Evolutionary conservation across 2,329 filamentous ascomycete genomes (phyloP), one percentile per base, ranked within the genome.

Genomic region (Arthroderma sp.): DNA sequence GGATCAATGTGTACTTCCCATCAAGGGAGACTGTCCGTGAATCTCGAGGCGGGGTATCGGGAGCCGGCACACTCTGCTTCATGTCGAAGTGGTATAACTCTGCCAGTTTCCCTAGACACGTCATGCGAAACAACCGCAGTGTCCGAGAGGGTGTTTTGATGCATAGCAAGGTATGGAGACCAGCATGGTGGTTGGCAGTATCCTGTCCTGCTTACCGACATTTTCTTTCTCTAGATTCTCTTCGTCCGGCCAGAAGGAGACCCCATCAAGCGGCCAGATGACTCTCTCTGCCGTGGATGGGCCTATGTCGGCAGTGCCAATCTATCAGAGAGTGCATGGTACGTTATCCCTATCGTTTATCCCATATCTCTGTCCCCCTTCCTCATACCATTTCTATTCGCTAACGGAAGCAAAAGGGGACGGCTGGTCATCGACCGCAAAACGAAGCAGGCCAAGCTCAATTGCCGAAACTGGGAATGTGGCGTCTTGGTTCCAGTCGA

Each of bases 401-500:
- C 31, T 33, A 11, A 35, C n/a, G 53, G 8, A 56, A 58, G n/a
- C n/a, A n/a, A n/a, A 19, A 88, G 86, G 91, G 93, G 91, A 21
- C 83, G 83, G 51, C 72, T 95, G 31, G 81, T 84, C 56, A 83
- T 84, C 65, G 85, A 94, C 65, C 82, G 79, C 63, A 72, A 69
- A 6, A 85, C 81, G 1, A 84, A 84, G 60, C 72, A 80, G 60
- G 81, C 83, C 11, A 95, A 89, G 70, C 77, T 97, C 61, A 90
- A 81, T 61, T 90, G 87, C 70, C 83, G 87, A 56, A 98, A 97
- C 70, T 97, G 91, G 91, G 93, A 97, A 73, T 95, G 90, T 67
- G 93, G 93, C 37, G 87, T 98, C 1, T 65, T 97, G 23, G 69
- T 96, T 41, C 83, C 84, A 8, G 58, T 61, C 28, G 28, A 44